Percentiles rank a stretch among this genome's conserved stretches.
These are phyloP conservation scores for Talaromyces sp. DNA, from an alignment of 2,329 filamentous ascomycete species.

Conservation along the genomic window DNA sequence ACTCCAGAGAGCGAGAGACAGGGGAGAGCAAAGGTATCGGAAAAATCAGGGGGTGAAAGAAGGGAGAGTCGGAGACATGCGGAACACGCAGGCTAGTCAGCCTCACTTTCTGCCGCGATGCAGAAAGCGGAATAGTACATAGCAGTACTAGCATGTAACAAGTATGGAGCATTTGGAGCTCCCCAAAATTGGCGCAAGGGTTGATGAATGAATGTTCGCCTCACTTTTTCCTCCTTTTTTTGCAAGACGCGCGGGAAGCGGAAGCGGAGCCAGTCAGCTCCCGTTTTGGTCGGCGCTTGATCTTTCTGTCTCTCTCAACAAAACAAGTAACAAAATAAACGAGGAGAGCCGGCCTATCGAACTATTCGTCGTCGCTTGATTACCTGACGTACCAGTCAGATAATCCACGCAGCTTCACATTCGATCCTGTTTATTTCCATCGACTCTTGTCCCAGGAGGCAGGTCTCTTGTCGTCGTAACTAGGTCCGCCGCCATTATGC, in stretches of 20 bases:
- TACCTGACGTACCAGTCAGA: neutral
- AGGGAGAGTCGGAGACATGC: constrained; percentile 11
- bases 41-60: constrained; percentile 1
- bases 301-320: neutral
- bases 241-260: constrained; percentile 13
- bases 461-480: constrained; percentile 20
- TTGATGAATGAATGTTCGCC: constrained; percentile 8
- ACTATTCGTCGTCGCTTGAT: neutral
- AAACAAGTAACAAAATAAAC: neutral
- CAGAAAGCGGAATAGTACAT: constrained; percentile 5
- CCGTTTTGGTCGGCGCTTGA: constrained; percentile 9
- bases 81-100: constrained; percentile 6
- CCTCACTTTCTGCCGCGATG: constrained; percentile 13
- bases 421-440: constrained; percentile 16
- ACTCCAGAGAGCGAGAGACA: neutral
- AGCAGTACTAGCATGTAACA: neutral
- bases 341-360: neutral
- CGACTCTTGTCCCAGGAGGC: constrained; percentile 19
- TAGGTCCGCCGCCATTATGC: constrained; percentile 20
- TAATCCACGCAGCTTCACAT: neutral
- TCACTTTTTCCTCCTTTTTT: constrained; percentile 12
- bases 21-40: constrained; percentile 1
- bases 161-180: neutral
- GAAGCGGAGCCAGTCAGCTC: constrained; percentile 14
- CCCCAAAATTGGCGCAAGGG: constrained; percentile 1